Conservation (phyloP, 805 yeast species). For the Suhomyces sp. region DNA sequence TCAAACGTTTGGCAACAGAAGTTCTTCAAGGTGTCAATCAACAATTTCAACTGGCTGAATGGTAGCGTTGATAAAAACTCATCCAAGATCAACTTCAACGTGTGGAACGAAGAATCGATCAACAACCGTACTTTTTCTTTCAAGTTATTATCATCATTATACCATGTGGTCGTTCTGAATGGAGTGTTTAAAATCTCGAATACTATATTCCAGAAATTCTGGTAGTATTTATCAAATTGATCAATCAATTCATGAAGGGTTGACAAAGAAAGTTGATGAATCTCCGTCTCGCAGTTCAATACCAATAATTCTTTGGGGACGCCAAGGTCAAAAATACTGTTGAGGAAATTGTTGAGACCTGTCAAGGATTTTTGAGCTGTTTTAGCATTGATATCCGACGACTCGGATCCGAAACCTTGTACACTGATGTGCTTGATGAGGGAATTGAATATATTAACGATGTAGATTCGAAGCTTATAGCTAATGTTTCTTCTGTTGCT, state of each 20-base stretch:
- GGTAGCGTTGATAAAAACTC: slow-evolving; percentile 81
- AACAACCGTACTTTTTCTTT: slow-evolving; percentile 51
- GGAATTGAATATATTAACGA: slow-evolving; percentile 53
- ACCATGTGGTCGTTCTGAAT: slow-evolving; percentile 36
- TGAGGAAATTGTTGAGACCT: slow-evolving; percentile 48
- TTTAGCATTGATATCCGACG: slow-evolving; percentile 18
- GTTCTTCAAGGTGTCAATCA: slow-evolving; percentile 69
- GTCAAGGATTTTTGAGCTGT: slow-evolving; percentile 50
- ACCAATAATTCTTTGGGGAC: slow-evolving; percentile 43
- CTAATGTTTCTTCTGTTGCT: slow-evolving; percentile 43
- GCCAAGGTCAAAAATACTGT: slow-evolving; percentile 38
- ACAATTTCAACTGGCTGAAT: slow-evolving; percentile 53
- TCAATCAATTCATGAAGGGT: slow-evolving; percentile 75
- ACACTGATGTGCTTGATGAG: slow-evolving; percentile 44
- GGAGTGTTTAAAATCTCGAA: slow-evolving; percentile 63
- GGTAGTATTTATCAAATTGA: slow-evolving; percentile 62
- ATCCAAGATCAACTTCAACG: slow-evolving; percentile 78
- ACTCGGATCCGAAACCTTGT: slow-evolving; percentile 35
- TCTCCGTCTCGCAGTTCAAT: slow-evolving; percentile 63
- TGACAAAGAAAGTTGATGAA: slow-evolving; percentile 59
- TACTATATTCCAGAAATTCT: slow-evolving; percentile 71
- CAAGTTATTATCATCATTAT: slow-evolving; percentile 30
- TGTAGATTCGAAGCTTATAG: slow-evolving; percentile 44
- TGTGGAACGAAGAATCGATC: slow-evolving; percentile 71
- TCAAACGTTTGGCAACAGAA: slow-evolving; percentile 74